Evolutionary conservation across 805 yeast genomes (phyloP).

Genomic region (Cyberlindnera petersonii): DNA sequence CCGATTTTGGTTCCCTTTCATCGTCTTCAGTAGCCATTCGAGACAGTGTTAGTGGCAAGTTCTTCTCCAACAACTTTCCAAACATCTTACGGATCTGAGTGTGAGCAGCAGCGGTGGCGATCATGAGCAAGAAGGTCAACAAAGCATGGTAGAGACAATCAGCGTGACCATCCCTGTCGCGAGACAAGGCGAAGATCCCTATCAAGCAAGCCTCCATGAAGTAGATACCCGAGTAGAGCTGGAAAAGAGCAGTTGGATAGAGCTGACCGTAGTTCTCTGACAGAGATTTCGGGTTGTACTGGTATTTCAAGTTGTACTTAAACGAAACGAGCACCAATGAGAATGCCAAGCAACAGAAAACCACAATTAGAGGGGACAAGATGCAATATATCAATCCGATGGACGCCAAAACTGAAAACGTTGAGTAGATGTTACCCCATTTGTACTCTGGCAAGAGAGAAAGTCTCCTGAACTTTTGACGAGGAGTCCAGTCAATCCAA

Average conservation of each 20-base stretch:
- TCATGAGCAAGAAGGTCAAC: conserved; percentile 47
- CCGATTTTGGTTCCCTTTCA: conserved; percentile 4
- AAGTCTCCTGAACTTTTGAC: conserved; percentile 46
- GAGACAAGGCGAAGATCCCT: conserved; percentile 68
- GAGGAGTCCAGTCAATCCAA: conserved; percentile 54
- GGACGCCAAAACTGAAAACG: conserved; percentile 70
- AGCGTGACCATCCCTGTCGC: conserved; percentile 41
- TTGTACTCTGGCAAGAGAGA: conserved; percentile 43
- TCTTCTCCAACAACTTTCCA: conserved; percentile 29
- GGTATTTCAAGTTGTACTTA: conserved; percentile 62
- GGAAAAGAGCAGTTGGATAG: conserved; percentile 72
- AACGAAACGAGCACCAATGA: conserved; percentile 56
- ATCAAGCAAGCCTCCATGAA: conserved; percentile 74
- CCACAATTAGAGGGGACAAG: conserved; percentile 71
- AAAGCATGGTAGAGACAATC: conserved; percentile 46
- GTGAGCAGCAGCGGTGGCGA: conserved; percentile 57
- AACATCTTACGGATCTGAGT: conserved; percentile 44
- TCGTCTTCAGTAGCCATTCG: not conserved
- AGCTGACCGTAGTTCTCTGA: conserved; percentile 68
- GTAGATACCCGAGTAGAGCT: conserved; percentile 76
- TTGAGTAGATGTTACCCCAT: conserved; percentile 81
- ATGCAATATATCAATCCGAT: conserved; percentile 77
- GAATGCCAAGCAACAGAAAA: conserved; percentile 57
- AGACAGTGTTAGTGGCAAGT: conserved; percentile 33
- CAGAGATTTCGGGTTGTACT: conserved; percentile 46